Conservation (phyloP, 2,329 filamentous ascomycete genomes). For the Trichophyton verrucosum region DNA sequence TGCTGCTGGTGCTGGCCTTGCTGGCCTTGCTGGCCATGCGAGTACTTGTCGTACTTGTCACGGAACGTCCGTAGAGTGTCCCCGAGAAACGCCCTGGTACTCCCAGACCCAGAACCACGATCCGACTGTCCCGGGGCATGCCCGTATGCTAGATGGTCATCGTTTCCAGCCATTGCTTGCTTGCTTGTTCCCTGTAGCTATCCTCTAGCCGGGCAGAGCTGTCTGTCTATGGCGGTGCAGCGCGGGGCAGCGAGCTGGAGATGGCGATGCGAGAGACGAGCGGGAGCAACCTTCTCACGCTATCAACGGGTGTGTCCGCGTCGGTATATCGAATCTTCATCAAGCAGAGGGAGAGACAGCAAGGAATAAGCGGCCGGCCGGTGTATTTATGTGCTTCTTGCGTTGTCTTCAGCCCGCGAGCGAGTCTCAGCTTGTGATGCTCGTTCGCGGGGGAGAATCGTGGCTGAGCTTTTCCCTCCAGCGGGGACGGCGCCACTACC, state of each 20-base stretch:
- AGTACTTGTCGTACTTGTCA: slow-evolving; percentile 30
- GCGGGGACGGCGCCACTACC: background rate
- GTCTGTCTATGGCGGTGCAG: background rate
- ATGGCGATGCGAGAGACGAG: background rate
- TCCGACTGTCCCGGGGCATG: slow-evolving; percentile 33
- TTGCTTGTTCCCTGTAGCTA: background rate
- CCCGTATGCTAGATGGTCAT: slow-evolving; percentile 46
- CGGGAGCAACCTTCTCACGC: background rate
- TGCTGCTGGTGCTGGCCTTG: slow-evolving; percentile 7
- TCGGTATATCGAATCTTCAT: background rate
- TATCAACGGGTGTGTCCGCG: background rate
- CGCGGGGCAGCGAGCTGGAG: background rate
- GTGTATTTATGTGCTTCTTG: background rate
- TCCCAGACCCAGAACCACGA: slow-evolving; percentile 25
- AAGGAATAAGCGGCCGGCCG: background rate
- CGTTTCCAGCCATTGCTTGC: slow-evolving; percentile 27
- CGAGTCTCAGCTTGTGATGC: background rate
- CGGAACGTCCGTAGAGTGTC: slow-evolving; percentile 40
- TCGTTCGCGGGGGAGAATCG: background rate
- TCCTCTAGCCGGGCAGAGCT: background rate
- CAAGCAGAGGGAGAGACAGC: background rate
- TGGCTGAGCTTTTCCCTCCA: background rate
- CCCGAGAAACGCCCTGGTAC: slow-evolving; percentile 40
- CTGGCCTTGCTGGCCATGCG: slow-evolving; percentile 12
- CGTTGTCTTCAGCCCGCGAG: background rate